Base-by-base conservation (phyloP, 1,139 yeast species). In the Magnusiomyces tetraspermus region DNA sequence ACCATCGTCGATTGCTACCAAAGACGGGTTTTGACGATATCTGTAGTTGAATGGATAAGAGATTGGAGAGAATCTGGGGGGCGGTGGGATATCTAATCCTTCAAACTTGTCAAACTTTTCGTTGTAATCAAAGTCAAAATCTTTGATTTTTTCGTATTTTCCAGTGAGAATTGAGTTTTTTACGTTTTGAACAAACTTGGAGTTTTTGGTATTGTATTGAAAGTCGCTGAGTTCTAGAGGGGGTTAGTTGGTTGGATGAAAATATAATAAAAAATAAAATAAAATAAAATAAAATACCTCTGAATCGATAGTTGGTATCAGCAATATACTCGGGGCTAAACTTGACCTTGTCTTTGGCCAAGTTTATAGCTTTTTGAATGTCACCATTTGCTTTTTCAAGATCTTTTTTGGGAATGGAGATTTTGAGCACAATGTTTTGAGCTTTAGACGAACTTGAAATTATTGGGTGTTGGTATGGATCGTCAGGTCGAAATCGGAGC, bases 391-490 rank as follows among this genome's bases (percentile, higher is more conserved):
- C 69, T 40, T 73, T 72, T 10, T 71, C 69, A 44, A 82, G 70
- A 31, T 79, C 75, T 30, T 72, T 72, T 62, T 79, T 83, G 1
- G 96, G 94, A 13, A 92, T 71, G 2, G 80, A 75, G 0, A 92
- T 73, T 61, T 84, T 85, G 49, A 90, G 61, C 37, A 92, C 64
- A 1, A 90, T 70, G 56, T 86, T 82, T 59, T 85, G 92, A 50
- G 76, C 73, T n/a, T 60, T 59, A 19, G 65, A 60, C 3, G 60
- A 53, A 24, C 66, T 59, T 57, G 89, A 75, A 68, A 75, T 68
- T 2, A 92, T 72, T 0, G 97, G 96, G 66, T 92, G 98, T 58
- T 86, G 92, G 65, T 85, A 82, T 48, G 83, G 77, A 69, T 83
- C 90, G 10, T 77, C 70, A 40, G 75, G 69, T 52, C 97, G 70